phyloP scores from a whole-genome alignment of 2,329 filamentous ascomycete species.

The Sporothrix sp. region DNA sequence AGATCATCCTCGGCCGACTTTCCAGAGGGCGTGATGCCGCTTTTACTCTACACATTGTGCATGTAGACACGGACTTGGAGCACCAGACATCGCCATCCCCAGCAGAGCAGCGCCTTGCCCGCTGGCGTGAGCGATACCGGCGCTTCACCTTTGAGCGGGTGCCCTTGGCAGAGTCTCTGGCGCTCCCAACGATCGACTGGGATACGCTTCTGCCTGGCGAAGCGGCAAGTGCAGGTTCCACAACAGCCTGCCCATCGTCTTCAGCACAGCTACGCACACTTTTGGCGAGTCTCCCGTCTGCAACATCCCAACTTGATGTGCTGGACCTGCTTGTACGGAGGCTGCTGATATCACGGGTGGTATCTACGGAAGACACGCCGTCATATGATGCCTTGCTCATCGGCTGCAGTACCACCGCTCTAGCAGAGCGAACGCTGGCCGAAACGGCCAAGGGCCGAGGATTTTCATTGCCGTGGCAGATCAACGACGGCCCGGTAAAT shows the following conservation, averaged over 20 bases:
- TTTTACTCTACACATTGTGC: slow-evolving; percentile 57
- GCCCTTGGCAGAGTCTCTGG: slow-evolving; percentile 54
- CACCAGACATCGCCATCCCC: slow-evolving; percentile 13
- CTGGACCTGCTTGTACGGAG: slow-evolving; percentile 60
- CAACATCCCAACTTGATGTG: slow-evolving; percentile 68
- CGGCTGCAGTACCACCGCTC: slow-evolving; percentile 75
- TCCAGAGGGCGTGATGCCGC: slow-evolving; percentile 53
- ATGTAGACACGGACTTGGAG: slow-evolving; percentile 38
- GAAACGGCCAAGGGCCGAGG: slow-evolving; percentile 89
- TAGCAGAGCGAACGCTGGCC: slow-evolving; percentile 76
- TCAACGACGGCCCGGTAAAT: slow-evolving; percentile 56
- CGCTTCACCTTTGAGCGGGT: slow-evolving; percentile 53
- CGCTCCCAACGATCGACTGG: slow-evolving; percentile 45
- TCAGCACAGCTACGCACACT: slow-evolving; percentile 42
- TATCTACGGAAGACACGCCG: slow-evolving; percentile 27
- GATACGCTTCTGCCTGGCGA: slow-evolving; percentile 29
- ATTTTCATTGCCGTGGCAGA: slow-evolving; percentile 69
- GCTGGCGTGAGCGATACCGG: slow-evolving; percentile 53
- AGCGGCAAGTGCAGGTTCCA: background rate
- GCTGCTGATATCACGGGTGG: slow-evolving; percentile 58
- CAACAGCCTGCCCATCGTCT: slow-evolving; percentile 14
- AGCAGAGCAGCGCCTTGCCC: slow-evolving; percentile 38
- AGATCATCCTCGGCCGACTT: slow-evolving; percentile 56
- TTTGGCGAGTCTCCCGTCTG: slow-evolving; percentile 54
- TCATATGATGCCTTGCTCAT: slow-evolving; percentile 64